Evolutionary conservation across 139 green algal species (phyloP), one percentile per base, ranked within the genome.

Genomic region (Prasinococcaceae sp.): DNA sequence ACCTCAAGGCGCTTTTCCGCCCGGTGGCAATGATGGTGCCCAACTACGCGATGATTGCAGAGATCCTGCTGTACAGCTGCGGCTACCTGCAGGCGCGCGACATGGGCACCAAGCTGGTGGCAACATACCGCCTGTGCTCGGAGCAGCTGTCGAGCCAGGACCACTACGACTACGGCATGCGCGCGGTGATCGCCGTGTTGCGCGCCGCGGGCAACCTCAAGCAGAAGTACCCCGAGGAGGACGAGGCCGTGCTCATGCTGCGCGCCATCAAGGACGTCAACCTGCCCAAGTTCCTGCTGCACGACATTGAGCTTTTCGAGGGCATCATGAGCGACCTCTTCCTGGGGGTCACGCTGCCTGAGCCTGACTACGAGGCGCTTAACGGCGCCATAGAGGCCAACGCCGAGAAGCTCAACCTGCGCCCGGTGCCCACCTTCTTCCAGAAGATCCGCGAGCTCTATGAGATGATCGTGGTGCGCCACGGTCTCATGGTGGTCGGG

Each of bases 101-200:
- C 25, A 76, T 84, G 63, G 69, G 68, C 0, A 59, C 66, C 37
- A 82, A 82, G 65, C 66, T 82, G 38, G 74, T 82, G 30, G 61
- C 73, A 46, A 82, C 74, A 2, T 82, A 82, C 66, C 47, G 52
- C 36, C 53, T 76, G 23, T 70, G 58, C 53, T 63, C 35, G 4
- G 58, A 72, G 55, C 68, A 76, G 56, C 66, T 75, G 36, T 58
- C 38, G 16, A 63, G 33, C 17, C 66, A 75, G 55, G 58, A 62
- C 47, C 63, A 72, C 50, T 72, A 72, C 56, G 63, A 72, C 50
- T 72, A 72, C 57, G 63, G 63, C 49, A 72, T 72, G 63, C 41
- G 63, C 28, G 63, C 63, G 30, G 63, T 72, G 4, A 61, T 72
- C n/a, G 23, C 56, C 26, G 63, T 72, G 41, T 47, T 72, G 63